These are phyloP conservation scores for Kregervanrija fluxuum DNA, from an alignment of 805 yeast genomes.

Conservation along the genomic window DNA sequence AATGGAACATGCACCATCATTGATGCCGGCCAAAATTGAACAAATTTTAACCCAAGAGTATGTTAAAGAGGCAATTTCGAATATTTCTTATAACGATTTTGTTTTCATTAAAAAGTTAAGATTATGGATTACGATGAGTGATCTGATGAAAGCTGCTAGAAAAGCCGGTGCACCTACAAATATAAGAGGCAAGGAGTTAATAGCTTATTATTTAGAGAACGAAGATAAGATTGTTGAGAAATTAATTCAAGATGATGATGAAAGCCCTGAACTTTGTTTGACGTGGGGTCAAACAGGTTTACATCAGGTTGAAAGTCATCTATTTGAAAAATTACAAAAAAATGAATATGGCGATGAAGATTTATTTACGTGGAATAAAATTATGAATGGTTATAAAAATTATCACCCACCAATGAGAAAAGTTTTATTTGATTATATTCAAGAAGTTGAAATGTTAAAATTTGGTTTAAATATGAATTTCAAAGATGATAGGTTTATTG, in stretches of 20 bases:
- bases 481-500: background rate
- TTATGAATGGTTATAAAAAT: conserved; percentile 11
- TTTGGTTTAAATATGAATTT: conserved; percentile 7
- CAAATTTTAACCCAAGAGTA: conserved; percentile 44
- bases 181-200: background rate
- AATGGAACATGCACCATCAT: conserved; percentile 55
- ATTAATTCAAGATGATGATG: conserved; percentile 23
- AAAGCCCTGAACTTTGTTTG: conserved; percentile 26
- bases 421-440: conserved; percentile 18
- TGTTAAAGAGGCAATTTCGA: background rate
- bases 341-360: conserved; percentile 5
- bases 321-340: conserved; percentile 10
- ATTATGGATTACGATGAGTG: conserved; percentile 39
- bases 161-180: background rate
- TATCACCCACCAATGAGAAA: conserved; percentile 22
- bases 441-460: conserved; percentile 13
- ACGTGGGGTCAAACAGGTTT: conserved; percentile 26
- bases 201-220: background rate
- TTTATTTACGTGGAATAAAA: background rate
- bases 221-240: conserved; percentile 11
- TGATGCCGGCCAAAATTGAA: conserved; percentile 41
- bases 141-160: background rate
- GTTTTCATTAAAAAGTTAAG: conserved; percentile 25
- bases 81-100: background rate
- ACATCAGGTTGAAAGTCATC: conserved; percentile 29